Evolutionary conservation across 306 rosid species (phyloP).

Genomic region (Trifolium pratense): DNA sequence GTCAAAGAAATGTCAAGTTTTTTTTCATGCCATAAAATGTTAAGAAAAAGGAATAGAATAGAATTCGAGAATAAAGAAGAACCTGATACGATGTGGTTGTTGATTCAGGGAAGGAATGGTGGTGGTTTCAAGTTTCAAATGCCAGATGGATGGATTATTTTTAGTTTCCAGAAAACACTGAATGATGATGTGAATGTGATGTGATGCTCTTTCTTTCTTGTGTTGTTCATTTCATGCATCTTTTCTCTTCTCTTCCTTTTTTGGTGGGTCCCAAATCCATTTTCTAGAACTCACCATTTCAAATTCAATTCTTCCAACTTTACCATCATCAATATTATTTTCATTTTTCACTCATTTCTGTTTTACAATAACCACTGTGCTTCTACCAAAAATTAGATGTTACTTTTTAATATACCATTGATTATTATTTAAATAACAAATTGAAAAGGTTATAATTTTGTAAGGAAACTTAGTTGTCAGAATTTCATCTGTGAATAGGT

Average conservation of each 20-base stretch:
- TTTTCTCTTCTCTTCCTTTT: not conserved
- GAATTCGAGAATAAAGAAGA: not conserved
- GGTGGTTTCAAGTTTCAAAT: not conserved
- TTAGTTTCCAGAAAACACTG: conserved; percentile 12
- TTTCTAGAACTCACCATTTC: conserved; percentile 17
- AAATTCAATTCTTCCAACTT: not conserved
- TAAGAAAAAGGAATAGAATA: not conserved
- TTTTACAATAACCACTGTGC: too few relatives aligned
- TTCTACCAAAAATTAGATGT: too few relatives aligned
- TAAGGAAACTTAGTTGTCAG: too few relatives aligned
- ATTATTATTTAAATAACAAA: too few relatives aligned
- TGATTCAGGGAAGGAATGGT: not conserved
- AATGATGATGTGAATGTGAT: too few relatives aligned
- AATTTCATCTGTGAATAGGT: too few relatives aligned
- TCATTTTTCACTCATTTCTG: not conserved
- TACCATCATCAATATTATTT: not conserved
- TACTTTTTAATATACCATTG: too few relatives aligned
- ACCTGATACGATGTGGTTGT: conserved; percentile 28
- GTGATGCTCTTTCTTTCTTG: not conserved
- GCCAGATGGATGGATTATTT: not conserved
- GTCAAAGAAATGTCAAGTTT: conserved; percentile 29
- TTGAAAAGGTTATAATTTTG: too few relatives aligned
- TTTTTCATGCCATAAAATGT: not conserved
- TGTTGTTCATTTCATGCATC: not conserved
- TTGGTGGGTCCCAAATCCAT: conserved; percentile 30